phyloP scores from a whole-genome alignment of 768 basidiomycete genomes.

The Tulasnella sp. region DNA sequence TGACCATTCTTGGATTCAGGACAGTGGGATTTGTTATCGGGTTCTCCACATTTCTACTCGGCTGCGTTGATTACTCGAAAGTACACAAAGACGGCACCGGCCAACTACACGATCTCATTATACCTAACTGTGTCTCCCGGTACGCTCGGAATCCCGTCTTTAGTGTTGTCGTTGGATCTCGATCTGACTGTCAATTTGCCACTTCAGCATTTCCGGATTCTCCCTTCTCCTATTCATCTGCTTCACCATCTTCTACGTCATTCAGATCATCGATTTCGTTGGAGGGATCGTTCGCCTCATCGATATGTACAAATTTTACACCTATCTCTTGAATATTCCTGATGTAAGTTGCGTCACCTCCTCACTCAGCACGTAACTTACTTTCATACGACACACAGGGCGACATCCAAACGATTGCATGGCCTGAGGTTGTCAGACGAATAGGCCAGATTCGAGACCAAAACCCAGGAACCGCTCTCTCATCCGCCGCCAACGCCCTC shows the following conservation, averaged over 20 bases:
- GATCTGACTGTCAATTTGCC: constrained; percentile 16
- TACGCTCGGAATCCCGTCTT: constrained; percentile 28
- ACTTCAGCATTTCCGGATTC: constrained; percentile 67
- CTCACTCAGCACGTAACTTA: not conserved
- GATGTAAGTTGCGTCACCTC: constrained; percentile 51
- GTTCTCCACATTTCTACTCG: constrained; percentile 94
- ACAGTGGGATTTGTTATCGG: constrained; percentile 96
- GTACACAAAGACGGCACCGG: constrained; percentile 60
- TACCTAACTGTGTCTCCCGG: constrained; percentile 78
- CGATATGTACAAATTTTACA: constrained; percentile 96
- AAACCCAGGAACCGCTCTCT: constrained; percentile 85
- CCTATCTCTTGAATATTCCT: constrained; percentile 84
- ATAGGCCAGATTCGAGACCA: constrained; percentile 85
- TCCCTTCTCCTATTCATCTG: constrained; percentile 76
- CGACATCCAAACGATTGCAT: constrained; percentile 96
- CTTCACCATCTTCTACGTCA: constrained; percentile 80
- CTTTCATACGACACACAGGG: constrained; percentile 43
- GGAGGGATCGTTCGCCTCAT: constrained; percentile 68
- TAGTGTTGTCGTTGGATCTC: not conserved
- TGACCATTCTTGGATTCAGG: constrained; percentile 37
- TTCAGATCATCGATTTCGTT: constrained; percentile 77
- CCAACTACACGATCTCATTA: constrained; percentile 70
- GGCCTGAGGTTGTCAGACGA: constrained; percentile 88
- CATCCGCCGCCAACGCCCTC: constrained; percentile 28
- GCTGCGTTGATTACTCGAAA: constrained; percentile 87